Conservation (phyloP, 129 eudicot species). For the Flaveria brownii region DNA sequence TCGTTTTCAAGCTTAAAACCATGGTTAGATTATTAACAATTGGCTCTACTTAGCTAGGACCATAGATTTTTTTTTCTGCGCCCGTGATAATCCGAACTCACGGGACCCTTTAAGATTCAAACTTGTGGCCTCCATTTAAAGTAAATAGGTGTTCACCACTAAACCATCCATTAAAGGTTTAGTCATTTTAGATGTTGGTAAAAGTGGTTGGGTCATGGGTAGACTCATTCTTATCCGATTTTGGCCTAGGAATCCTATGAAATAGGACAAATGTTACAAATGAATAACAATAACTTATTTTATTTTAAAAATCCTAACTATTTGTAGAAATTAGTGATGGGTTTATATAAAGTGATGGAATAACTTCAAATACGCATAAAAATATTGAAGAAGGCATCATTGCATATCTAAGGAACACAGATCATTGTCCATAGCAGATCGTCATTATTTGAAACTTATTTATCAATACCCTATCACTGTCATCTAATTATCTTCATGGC, state of each 20-base stretch:
- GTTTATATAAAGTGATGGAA: neutral
- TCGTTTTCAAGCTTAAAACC: neutral
- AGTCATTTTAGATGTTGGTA: neutral
- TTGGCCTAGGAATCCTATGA: neutral
- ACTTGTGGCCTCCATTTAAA: no score
- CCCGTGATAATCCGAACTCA: no score
- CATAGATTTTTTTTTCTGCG: no score
- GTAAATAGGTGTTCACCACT: no score
- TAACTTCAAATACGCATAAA: neutral
- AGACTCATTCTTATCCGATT: neutral
- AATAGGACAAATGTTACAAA: neutral
- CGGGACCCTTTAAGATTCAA: no score
- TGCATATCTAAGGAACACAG: neutral
- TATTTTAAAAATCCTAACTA: neutral
- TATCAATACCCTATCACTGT: neutral
- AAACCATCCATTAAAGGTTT: neutral
- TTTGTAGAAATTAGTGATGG: neutral
- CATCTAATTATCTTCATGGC: conserved; percentile 5
- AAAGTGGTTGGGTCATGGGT: neutral
- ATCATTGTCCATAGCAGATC: neutral
- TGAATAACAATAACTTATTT: neutral
- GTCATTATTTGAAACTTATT: neutral
- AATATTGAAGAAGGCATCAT: neutral
- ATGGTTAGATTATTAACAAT: neutral
- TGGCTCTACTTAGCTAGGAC: neutral